phyloP scores from a whole-genome alignment of 495 filamentous ascomycete species.

The Cenococcum geophilum region DNA sequence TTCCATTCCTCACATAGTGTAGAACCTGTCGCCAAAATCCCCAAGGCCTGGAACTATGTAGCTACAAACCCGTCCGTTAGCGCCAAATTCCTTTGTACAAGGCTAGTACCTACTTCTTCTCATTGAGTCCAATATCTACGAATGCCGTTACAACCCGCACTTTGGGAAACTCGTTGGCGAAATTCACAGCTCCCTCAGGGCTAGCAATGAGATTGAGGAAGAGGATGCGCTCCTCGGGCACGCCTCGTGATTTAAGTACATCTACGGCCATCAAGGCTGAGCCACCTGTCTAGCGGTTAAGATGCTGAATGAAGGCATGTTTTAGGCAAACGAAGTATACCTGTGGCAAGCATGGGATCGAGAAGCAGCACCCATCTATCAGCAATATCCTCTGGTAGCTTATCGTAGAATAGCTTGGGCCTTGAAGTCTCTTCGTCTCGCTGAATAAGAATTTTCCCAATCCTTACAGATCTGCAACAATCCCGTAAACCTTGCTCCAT shows the following conservation, averaged over 20 bases:
- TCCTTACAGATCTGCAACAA: conserved; percentile 91
- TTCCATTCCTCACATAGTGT: conserved; percentile 60
- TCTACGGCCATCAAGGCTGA: conserved; percentile 96
- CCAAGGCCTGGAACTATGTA: conserved; percentile 95
- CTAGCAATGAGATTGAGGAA: conserved; percentile 96
- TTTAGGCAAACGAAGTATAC: conserved; percentile 44
- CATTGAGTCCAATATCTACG: conserved; percentile 87
- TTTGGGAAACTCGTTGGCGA: conserved; percentile 87
- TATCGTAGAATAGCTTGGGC: conserved; percentile 94
- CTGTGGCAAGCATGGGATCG: conserved; percentile 98
- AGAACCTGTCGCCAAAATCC: conserved; percentile 95
- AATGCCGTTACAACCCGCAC: conserved; percentile 94
- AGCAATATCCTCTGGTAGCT: conserved; percentile 88
- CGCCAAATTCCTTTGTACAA: conserved; percentile 24
- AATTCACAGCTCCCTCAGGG: conserved; percentile 82
- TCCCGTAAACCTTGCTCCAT: conserved; percentile 97
- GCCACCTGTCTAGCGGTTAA: conserved; percentile 54
- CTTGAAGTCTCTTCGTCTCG: conserved; percentile 88
- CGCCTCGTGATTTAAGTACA: conserved; percentile 77
- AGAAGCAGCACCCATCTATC: conserved; percentile 90
- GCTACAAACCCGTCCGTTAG: conserved; percentile 43
- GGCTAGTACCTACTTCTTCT: conserved; percentile 72
- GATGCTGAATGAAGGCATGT: conserved; percentile 18
- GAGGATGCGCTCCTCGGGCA: conserved; percentile 89
- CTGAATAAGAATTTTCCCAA: conserved; percentile 97